Evolutionary conservation across 1,284 basidiomycete species (phyloP).

Genomic region (Marasmius oreades): DNA sequence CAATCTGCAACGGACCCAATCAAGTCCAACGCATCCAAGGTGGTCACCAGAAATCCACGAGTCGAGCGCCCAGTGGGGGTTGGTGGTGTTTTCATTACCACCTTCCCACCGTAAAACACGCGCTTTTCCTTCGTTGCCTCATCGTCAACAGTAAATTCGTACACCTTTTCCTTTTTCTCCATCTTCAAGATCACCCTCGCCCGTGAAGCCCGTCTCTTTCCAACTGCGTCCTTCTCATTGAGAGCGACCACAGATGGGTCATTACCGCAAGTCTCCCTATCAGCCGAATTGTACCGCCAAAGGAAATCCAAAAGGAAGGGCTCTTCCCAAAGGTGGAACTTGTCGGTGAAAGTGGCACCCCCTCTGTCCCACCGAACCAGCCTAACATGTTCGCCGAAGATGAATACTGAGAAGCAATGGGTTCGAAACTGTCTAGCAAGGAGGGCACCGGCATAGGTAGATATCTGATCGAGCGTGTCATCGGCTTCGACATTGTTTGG

Average conservation of each 20-base stretch:
- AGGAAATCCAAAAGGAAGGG: not conserved
- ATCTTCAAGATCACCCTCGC: not conserved
- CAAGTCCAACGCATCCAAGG: not conserved
- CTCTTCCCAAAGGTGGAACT: not conserved
- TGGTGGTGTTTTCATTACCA: not conserved
- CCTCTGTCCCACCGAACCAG: slow-evolving; percentile 1
- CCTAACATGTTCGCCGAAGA: not conserved
- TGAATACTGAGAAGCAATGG: not conserved
- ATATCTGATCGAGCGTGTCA: not conserved
- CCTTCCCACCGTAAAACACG: not conserved
- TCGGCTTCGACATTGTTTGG: not conserved
- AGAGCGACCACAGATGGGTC: not conserved
- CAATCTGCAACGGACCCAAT: no score
- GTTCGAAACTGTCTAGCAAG: slow-evolving; percentile 3
- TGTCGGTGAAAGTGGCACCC: not conserved
- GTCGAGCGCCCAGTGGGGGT: not conserved
- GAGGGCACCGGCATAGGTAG: not conserved
- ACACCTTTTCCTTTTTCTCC: not conserved
- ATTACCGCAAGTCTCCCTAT: not conserved
- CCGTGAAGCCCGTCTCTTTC: not conserved
- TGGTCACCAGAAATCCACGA: not conserved
- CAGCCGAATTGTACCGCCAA: slow-evolving; percentile 2
- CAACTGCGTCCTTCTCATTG: not conserved
- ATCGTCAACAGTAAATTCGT: not conserved
- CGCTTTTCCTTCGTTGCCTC: not conserved